These are phyloP conservation scores for Vanderwaltozyma verrucispora DNA, from an alignment of 805 yeast species.

Conservation along the genomic window DNA sequence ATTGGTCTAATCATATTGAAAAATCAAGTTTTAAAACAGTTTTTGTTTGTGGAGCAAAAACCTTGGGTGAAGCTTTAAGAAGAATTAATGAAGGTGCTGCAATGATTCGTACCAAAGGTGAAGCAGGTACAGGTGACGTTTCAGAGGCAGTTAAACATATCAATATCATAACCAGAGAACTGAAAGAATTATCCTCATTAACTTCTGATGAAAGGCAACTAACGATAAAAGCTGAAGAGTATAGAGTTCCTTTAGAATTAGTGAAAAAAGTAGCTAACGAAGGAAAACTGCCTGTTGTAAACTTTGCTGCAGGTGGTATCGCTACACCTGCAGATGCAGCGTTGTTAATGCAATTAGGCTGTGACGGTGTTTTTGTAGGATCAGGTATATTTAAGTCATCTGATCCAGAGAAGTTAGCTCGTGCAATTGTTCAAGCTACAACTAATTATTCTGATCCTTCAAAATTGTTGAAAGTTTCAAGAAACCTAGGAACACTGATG, in stretches of 20 bases:
- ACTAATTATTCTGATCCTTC: conserved; percentile 55
- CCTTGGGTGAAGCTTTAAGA: conserved; percentile 73
- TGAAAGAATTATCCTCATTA: conserved; percentile 27
- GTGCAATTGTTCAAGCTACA: conserved; percentile 71
- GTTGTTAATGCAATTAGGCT: conserved; percentile 69
- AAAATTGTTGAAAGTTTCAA: conserved; percentile 51
- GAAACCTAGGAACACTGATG: conserved; percentile 68
- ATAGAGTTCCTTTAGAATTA: conserved; percentile 49
- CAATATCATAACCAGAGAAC: conserved; percentile 46
- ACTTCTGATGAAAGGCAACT: conserved; percentile 34
- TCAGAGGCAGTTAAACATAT: conserved; percentile 76
- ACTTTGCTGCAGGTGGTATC: conserved; percentile 83
- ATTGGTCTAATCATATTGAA: conserved; percentile 51
- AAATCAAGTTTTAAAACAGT: conserved; percentile 58
- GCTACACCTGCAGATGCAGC: conserved; percentile 89
- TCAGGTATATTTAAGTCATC: conserved; percentile 69
- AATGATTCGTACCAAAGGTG: conserved; percentile 80
- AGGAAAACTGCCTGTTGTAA: conserved; percentile 70
- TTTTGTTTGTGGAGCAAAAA: conserved; percentile 76
- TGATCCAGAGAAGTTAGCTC: conserved; percentile 62
- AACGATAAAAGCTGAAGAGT: conserved; percentile 40
- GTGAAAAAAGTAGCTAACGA: conserved; percentile 34
- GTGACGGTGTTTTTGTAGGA: conserved; percentile 70
- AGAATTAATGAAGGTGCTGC: conserved; percentile 78
- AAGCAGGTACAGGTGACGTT: conserved; percentile 83